Conservation (phyloP, 1,139 yeast species). For the Eremothecium sinecaudum region DNA sequence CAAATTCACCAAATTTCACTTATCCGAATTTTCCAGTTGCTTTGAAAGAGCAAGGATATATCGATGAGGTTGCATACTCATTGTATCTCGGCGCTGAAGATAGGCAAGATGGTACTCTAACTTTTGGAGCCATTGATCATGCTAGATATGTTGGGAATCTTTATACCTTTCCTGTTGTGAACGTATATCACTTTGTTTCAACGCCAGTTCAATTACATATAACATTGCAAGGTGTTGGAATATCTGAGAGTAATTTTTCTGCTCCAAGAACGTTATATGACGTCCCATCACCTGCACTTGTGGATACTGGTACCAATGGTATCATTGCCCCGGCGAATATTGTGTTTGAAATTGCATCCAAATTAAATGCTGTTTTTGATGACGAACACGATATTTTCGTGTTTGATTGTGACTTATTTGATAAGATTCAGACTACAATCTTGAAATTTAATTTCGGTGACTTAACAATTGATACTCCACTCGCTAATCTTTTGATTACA, state of each 20-base stretch:
- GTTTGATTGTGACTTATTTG: conserved; percentile 27
- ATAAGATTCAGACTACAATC: conserved; percentile 23
- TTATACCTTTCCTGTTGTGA: conserved; percentile 37
- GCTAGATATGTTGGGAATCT: conserved; percentile 40
- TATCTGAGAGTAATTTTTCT: conserved; percentile 27
- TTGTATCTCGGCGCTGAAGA: conserved; percentile 36
- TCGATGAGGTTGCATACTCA: conserved; percentile 45
- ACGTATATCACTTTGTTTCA: conserved; percentile 25
- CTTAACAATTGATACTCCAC: conserved; percentile 39
- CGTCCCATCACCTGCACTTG: conserved; percentile 36
- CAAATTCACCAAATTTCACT: conserved; percentile 21
- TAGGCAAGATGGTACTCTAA: conserved; percentile 35
- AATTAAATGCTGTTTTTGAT: conserved; percentile 35
- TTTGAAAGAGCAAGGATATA: conserved; percentile 43
- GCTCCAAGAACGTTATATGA: conserved; percentile 22
- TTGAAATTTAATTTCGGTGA: conserved; percentile 49
- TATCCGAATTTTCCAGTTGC: conserved; percentile 52
- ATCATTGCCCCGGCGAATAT: conserved; percentile 43
- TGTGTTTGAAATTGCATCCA: conserved; percentile 34
- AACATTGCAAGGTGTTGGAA: conserved; percentile 36
- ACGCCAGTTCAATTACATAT: conserved; percentile 38
- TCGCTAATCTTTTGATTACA: conserved; percentile 32
- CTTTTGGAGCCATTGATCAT: conserved; percentile 51
- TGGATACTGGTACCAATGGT: conserved; percentile 65
- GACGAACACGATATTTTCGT: conserved; percentile 32